These are phyloP conservation scores for Termitomyces sp. DNA, from an alignment of 768 basidiomycete genomes.

Conservation along the genomic window DNA sequence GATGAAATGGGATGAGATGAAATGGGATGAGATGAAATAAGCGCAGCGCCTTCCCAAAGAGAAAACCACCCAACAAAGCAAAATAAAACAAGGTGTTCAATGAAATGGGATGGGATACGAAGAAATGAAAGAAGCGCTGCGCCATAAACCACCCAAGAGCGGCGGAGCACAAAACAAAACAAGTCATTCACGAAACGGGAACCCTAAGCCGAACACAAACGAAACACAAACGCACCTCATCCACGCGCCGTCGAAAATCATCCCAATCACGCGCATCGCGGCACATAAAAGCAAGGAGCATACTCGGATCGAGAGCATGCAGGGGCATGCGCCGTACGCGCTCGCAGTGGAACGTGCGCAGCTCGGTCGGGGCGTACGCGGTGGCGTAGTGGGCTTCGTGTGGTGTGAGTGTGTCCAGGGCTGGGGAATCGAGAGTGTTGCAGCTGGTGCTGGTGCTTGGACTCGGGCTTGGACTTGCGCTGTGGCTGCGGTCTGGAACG, in stretches of 20 bases:
- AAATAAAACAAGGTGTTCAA: no score
- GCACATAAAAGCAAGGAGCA: slow-evolving; percentile 92
- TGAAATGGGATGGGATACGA: no score
- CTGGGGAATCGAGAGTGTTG: not conserved
- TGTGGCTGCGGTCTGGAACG: slow-evolving; percentile 31
- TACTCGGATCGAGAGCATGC: slow-evolving; percentile 88
- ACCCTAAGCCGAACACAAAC: not conserved
- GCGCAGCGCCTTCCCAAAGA: not conserved
- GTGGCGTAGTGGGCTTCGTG: slow-evolving; percentile 60
- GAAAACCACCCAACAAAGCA: not conserved
- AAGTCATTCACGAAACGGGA: no score
- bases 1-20: no score
- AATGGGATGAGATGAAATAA: not conserved
- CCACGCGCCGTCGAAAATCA: slow-evolving; percentile 69
- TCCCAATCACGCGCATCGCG: slow-evolving; percentile 81
- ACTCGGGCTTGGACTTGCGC: slow-evolving; percentile 31
- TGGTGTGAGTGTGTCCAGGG: slow-evolving; percentile 28
- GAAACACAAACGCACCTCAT: slow-evolving; percentile 47
- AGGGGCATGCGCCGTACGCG: slow-evolving; percentile 93
- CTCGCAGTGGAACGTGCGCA: slow-evolving; percentile 96
- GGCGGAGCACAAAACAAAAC: no score
- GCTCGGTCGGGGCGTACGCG: slow-evolving; percentile 68
- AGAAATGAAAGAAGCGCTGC: no score
- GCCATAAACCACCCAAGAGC: no score
- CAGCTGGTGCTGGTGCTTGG: slow-evolving; percentile 8